Evolutionary conservation across 192 early-diverging fungal genomes (phyloP), one percentile per base, ranked within the genome.

Genomic region (Paraglomus brasilianum): DNA sequence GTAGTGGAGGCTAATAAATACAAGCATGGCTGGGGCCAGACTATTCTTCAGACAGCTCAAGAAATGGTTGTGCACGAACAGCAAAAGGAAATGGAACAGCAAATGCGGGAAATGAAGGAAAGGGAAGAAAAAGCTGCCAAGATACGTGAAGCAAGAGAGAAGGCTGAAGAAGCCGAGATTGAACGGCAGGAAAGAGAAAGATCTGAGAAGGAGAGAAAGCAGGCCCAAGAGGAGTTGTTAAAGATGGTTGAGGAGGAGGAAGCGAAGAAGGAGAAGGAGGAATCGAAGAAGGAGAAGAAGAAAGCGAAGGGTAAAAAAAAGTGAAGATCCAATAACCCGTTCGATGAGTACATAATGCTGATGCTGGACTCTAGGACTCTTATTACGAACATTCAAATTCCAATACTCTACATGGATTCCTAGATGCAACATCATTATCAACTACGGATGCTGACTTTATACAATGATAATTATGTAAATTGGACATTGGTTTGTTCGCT

Each of bases 1-100:
- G 81, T 91, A 44, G 83, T 79, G 39, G 95, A 95, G 72, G 93
- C 95, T 3, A 88, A 97, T 51, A 82, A 88, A 8, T 88, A 88
- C 70, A 77, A 83, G 48, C 69, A 84, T 15, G 88, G 90, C 6
- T 97, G 95, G 95, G 89, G 93, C 15, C 81, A 88, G 46, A 86
- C 80, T 8, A 93, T 97, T 62, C 89, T 97, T 70, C 86, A 87
- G 17, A 88, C 89, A 39, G 94, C 93, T 0, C 85, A 85, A 11
- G 86, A 92, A 74, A 82, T 93, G 74, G 83, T 92, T 50, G 85
- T 89, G 56, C 83, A 86, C 56, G 81, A 89, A 58, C 83, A 70
- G 49, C 69, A 69, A 14, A 85, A 82, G 40, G 72, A 85, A 47
- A 69, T 82, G 42, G 68, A 81, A 49, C 76, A 74, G 39, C 81